Percentiles rank a stretch among this genome's conserved stretches.
These are phyloP conservation scores for Cercospora sp. DNA, from an alignment of 2,329 filamentous ascomycete species.

Conservation along the genomic window DNA sequence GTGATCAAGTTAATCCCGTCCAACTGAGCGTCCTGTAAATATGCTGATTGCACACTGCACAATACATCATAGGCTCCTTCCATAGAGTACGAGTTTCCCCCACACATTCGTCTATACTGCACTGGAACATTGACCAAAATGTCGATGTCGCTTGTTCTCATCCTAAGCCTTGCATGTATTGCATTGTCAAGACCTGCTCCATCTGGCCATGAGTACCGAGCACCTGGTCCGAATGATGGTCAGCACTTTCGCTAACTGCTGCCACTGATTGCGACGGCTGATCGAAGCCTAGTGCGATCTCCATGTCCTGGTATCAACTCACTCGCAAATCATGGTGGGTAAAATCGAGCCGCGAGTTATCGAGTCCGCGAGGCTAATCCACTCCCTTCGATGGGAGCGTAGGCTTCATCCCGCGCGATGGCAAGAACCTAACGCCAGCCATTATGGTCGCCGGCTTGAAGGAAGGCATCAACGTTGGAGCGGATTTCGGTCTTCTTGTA, in stretches of 20 bases:
- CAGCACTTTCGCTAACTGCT: not conserved
- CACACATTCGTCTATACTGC: not conserved
- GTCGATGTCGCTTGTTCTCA: not conserved
- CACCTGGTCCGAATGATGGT: not conserved
- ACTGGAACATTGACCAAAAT: not conserved
- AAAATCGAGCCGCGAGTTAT: not conserved
- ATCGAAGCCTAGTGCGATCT: not conserved
- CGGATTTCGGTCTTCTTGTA: constrained; percentile 29
- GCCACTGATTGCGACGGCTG: not conserved
- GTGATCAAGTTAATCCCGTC: not conserved
- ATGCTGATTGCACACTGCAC: not conserved
- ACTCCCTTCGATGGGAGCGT: not conserved
- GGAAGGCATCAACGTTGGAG: not conserved
- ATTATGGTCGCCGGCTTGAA: not conserved
- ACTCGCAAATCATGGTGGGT: not conserved
- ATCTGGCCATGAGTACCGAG: not conserved
- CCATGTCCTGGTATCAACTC: not conserved
- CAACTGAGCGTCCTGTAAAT: not conserved
- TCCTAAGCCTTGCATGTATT: not conserved
- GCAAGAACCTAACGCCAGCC: not conserved
- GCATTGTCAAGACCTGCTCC: not conserved
- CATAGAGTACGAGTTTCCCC: no score
- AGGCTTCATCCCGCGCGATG: not conserved
- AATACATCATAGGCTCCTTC: no score
- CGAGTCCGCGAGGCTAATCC: not conserved